These are phyloP conservation scores for Wickerhamiella alocasiicola DNA, from an alignment of 805 yeast species.

Conservation along the genomic window DNA sequence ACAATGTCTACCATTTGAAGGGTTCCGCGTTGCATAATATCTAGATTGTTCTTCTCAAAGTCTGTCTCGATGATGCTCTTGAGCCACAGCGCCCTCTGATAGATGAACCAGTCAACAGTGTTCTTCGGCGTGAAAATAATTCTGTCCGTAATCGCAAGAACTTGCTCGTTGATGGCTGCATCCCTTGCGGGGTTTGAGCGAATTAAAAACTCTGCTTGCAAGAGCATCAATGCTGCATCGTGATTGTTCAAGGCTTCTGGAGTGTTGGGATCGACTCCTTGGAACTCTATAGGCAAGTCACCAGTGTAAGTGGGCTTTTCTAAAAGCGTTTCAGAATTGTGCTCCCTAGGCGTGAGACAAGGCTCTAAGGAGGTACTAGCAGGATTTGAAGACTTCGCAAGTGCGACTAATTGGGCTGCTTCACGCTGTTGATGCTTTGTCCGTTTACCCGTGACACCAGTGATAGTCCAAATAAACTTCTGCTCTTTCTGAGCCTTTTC, in stretches of 20 bases:
- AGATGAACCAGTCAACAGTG: conserved; percentile 59
- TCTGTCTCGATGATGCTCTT: conserved; percentile 74
- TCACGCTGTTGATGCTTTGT: conserved; percentile 68
- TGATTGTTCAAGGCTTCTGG: conserved; percentile 62
- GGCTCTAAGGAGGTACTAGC: not conserved
- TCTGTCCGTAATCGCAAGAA: conserved; percentile 63
- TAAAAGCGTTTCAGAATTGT: conserved; percentile 65
- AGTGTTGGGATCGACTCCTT: conserved; percentile 56
- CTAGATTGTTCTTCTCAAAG: conserved; percentile 65
- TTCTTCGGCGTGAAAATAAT: conserved; percentile 42
- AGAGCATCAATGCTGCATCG: conserved; percentile 62
- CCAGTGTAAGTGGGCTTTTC: conserved; percentile 48
- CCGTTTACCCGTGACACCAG: conserved; percentile 81
- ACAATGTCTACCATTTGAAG: conserved; percentile 85
- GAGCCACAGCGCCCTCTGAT: conserved; percentile 77
- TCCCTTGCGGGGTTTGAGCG: conserved; percentile 63
- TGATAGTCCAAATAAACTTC: conserved; percentile 49
- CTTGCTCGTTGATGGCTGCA: conserved; percentile 65
- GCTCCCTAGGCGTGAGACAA: conserved; percentile 38
- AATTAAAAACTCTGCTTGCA: conserved; percentile 50
- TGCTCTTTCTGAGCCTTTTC: conserved; percentile 34
- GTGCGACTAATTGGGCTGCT: conserved; percentile 60
- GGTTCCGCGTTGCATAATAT: conserved; percentile 87
- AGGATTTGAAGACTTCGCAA: conserved; percentile 35
- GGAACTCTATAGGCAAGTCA: conserved; percentile 30